Evolutionary conservation across 768 basidiomycete genomes (phyloP).

Genomic region (Serendipita sp.): DNA sequence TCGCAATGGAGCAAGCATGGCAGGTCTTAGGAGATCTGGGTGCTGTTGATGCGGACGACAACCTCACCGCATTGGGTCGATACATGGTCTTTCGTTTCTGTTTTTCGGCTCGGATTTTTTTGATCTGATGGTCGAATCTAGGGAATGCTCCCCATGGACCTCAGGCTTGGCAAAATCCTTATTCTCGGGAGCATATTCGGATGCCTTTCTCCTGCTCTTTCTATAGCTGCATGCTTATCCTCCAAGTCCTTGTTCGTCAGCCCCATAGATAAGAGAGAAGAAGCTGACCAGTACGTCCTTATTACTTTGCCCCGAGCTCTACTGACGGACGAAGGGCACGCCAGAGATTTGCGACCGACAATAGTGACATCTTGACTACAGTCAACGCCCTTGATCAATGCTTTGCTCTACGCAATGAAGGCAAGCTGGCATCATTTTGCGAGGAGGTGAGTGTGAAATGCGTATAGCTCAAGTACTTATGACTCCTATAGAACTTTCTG

Average conservation of each 20-base stretch:
- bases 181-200: constrained; percentile 69
- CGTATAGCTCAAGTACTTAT: not conserved
- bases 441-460: constrained; percentile 32
- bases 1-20: constrained; percentile 66
- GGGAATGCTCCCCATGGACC: constrained; percentile 76
- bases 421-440: constrained; percentile 41
- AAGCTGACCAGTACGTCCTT: constrained; percentile 43
- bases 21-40: constrained; percentile 57
- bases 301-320: not conserved
- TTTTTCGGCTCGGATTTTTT: not conserved
- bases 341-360: constrained; percentile 45
- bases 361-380: constrained; percentile 78
- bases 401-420: constrained; percentile 31
- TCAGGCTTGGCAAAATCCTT: constrained; percentile 87
- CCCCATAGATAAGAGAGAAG: constrained; percentile 72
- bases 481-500: constrained; percentile 55
- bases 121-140: constrained; percentile 17
- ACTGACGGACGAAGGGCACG: constrained; percentile 38
- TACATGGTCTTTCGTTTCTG: constrained; percentile 39
- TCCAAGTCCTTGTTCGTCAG: constrained; percentile 74
- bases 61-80: constrained; percentile 64
- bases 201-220: constrained; percentile 67
- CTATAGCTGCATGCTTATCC: constrained; percentile 67
- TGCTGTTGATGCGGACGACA: constrained; percentile 46
- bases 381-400: constrained; percentile 58